Evolutionary conservation across 768 basidiomycete genomes (phyloP), one percentile per base, ranked within the genome.

Genomic region (Mycena olivaceomarginata): DNA sequence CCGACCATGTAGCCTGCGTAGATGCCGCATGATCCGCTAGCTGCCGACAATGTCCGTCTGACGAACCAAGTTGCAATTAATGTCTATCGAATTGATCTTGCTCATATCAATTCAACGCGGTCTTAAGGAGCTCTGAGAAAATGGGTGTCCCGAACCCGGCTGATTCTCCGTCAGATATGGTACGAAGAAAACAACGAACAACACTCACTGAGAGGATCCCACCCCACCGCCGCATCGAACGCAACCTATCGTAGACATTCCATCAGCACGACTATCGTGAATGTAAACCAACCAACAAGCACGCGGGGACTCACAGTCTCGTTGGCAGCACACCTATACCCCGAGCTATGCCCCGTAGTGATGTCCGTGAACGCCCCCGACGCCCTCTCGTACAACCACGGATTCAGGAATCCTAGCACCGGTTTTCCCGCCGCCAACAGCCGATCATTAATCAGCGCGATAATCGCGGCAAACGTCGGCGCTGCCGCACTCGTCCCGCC

Each of bases 401-500:
- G 62, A 37, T 53, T 56, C 15, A 65, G 51, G 63, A 88, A 88
- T 2, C 89, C 88, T 6, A 90, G 78, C 10, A 85, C 11, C 11
- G 78, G 64, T 62, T 82, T 83, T 0, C 84, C 83, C 0, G 79
- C 83, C 5, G 72, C 81, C 18, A 88, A 45, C 12, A 87, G 85
- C 0, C 85, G 86, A 45, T 90, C 88, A 48, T 90, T 89, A 41
- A 90, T 79, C 78, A 90, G 85, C 2, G 88, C 82, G n/a, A 90
- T 80, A 68, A 90, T 81, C 45, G 84, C 83, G 0, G 89, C 85
- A 70, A 92, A 87, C 0, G 87, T 85, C 0, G 90, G 90, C 13
- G 87, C 53, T 0, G 89, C 41, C 2, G 87, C 86, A 12, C 89
- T 90, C 7, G 91, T 91, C 45, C 91, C 91, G 1, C 72, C 79